Evolutionary conservation across 768 basidiomycete genomes (phyloP).

Genomic region (Boletus edulis): DNA sequence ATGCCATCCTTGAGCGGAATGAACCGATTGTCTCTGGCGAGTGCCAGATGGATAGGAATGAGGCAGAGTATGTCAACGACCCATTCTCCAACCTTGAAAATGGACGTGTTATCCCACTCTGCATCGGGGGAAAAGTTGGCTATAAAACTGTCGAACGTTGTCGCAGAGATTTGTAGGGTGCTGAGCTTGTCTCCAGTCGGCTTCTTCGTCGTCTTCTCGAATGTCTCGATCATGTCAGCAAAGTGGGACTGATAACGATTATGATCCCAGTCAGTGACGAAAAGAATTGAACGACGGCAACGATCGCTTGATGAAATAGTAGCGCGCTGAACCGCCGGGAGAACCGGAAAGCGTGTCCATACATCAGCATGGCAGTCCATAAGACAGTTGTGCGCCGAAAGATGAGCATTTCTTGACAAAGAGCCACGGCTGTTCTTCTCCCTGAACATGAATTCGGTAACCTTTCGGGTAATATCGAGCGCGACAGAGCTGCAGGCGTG

Average conservation of each 20-base stretch:
- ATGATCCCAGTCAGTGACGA: slow-evolving; percentile 40
- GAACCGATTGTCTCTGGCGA: slow-evolving; percentile 60
- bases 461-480: slow-evolving; percentile 52
- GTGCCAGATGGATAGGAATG: slow-evolving; percentile 62
- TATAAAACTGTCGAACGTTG: slow-evolving; percentile 27
- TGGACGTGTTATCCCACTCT: slow-evolving; percentile 31
- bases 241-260: slow-evolving; percentile 42
- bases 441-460: slow-evolving; percentile 57
- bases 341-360: slow-evolving; percentile 60
- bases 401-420: slow-evolving; percentile 13
- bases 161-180: slow-evolving; percentile 32
- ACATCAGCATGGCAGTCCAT: slow-evolving; percentile 55
- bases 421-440: slow-evolving; percentile 34
- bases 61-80: slow-evolving; percentile 58
- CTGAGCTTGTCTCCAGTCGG: slow-evolving; percentile 46
- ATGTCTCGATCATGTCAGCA: slow-evolving; percentile 40
- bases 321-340: slow-evolving; percentile 47
- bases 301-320: slow-evolving; percentile 37
- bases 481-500: slow-evolving; percentile 42
- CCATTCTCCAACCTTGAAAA: slow-evolving; percentile 57
- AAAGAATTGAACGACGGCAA: slow-evolving; percentile 36
- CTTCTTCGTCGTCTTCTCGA: slow-evolving; percentile 51
- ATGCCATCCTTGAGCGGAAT: slow-evolving; percentile 59
- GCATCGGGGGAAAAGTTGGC: not conserved
- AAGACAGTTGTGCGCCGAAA: slow-evolving; percentile 45